Conservation (phyloP, 768 basidiomycete genomes). For the Podaxis sp. region DNA sequence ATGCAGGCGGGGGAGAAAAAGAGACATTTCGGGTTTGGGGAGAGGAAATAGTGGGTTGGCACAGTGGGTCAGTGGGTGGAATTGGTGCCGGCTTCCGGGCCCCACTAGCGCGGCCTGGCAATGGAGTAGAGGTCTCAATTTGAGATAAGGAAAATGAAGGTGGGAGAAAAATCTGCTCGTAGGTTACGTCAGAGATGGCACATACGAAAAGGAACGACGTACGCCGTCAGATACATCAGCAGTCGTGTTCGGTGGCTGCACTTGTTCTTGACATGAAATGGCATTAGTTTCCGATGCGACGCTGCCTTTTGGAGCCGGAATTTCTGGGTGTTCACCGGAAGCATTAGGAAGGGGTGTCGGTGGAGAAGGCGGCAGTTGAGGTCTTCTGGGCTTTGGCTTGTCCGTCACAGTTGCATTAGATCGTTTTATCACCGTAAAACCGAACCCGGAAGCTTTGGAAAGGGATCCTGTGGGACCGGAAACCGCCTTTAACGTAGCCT, state of each 20-base stretch:
- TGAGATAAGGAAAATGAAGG: constrained; percentile 54
- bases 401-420: neutral
- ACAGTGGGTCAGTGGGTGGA: constrained; percentile 25
- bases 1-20: neutral
- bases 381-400: neutral
- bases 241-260: neutral
- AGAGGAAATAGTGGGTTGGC: constrained; percentile 25
- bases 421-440: constrained; percentile 6
- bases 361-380: neutral
- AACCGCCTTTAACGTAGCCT: neutral
- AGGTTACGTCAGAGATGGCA: neutral
- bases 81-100: neutral
- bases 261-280: neutral
- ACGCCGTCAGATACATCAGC: neutral
- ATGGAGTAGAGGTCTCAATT: constrained; percentile 54
- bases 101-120: neutral
- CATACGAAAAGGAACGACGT: neutral
- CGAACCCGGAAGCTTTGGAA: neutral
- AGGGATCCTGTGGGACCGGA: neutral
- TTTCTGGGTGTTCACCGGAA: neutral
- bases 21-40: neutral
- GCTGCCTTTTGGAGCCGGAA: neutral
- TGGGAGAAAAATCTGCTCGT: constrained; percentile 43
- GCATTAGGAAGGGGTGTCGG: neutral
- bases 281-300: neutral